Evolutionary conservation across 331 rosid species (phyloP), one percentile per base, ranked within the genome.

Genomic region (Malus hybrid): DNA sequence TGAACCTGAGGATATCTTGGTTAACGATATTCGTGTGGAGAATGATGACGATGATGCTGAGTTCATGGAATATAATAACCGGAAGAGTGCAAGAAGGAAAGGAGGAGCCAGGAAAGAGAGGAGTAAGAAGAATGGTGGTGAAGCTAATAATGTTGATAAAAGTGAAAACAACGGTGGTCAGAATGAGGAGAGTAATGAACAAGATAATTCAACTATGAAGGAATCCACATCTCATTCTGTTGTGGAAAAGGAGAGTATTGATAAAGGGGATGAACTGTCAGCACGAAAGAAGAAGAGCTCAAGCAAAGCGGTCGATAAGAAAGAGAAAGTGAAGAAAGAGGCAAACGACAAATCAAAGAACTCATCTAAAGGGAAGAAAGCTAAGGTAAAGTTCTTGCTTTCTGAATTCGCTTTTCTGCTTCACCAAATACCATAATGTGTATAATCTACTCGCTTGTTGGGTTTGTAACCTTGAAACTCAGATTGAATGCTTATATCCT

Each of bases 301-400:
- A 4, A 80, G 77, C 67, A 80, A 88, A 82, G 65, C 80, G 0
- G 80, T 70, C 71, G 84, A 87, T 76, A 82, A 79, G 77, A 87
- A 80, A 73, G 95, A 82, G 77, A 44, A 31, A 5, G 77, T 70
- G 36, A 90, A 87, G 88, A 81, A 80, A 31, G 88, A 87, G 50
- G 73, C 81, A 57, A 84, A 70, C 77, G 15, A 72, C 78, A 87
- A 83, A 69, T 77, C 87, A 24, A 90, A 87, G 82, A 39, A 27
- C 74, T 85, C 88, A 63, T 82, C 90, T 73, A 90, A 80, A 83
- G 91, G 92, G 78, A 90, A 82, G 87, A 92, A 89, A 67, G 64
- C 93, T 10, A 95, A 88, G 98, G 99, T 95, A 86, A 80, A 74
- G n/a, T 24, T 13, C 24, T 33, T 50, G 52, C 71, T 22, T 82